Conservation (phyloP, 106 monocot genomes). For the Allium sativum region DNA sequence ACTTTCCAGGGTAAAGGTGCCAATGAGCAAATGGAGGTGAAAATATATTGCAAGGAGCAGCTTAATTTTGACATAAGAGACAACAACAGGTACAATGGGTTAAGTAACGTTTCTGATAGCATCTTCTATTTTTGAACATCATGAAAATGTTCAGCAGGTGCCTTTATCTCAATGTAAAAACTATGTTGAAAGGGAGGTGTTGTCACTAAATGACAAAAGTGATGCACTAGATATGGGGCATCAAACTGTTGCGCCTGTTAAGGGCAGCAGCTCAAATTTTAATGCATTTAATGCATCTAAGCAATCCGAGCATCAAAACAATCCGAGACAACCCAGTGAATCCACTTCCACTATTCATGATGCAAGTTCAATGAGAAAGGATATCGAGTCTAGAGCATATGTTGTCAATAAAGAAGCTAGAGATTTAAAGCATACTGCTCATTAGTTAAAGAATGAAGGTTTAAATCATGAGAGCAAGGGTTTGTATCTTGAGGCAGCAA, state of each 20-base stretch:
- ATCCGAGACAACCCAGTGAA: conserved; percentile 26
- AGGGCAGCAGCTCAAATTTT: conserved; percentile 26
- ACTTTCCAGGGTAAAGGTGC: conserved; percentile 9
- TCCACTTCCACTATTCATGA: conserved; percentile 27
- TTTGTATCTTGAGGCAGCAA: no score
- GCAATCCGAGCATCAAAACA: conserved; percentile 14
- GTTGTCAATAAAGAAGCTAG: conserved; percentile 36
- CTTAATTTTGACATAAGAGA: conserved; percentile 5
- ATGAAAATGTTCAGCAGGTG: conserved; percentile 9
- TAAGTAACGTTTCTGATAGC: conserved; percentile 6
- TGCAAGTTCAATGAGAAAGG: conserved; percentile 41
- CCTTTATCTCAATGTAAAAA: conserved; percentile 11
- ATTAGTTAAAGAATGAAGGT: no score
- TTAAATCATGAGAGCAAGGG: no score
- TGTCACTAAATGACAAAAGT: conserved; percentile 17
- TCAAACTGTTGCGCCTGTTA: conserved; percentile 15
- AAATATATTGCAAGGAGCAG: background rate
- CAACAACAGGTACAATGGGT: conserved; percentile 5
- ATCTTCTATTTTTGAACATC: conserved; percentile 8
- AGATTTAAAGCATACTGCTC: conserved; percentile 18
- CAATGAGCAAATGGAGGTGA: conserved; percentile 1
- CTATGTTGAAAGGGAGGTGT: conserved; percentile 18
- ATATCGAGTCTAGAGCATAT: conserved; percentile 26
- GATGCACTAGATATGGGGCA: conserved; percentile 13
- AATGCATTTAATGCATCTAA: conserved; percentile 17